Evolutionary conservation across 2,329 filamentous ascomycete species (phyloP), one percentile per base, ranked within the genome.

Genomic region (Penicillium sp.): DNA sequence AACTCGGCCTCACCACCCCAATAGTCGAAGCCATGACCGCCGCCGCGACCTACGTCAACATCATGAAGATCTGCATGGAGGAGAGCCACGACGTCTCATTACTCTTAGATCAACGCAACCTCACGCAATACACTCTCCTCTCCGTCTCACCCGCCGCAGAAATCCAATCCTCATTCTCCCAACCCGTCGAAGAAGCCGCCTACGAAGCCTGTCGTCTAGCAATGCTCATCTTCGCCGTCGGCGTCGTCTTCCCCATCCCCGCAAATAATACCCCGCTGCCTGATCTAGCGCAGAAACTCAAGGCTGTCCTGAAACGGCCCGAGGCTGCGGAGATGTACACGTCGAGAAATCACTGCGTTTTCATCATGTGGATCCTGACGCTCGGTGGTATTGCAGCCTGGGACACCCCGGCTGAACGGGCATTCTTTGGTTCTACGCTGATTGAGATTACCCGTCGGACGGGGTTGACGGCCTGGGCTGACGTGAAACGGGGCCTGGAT

Each of bases 231-330:
- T 79, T 75, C 64, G 72, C 74, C 54, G 71, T 78, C 25, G 72
- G 77, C 10, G 73, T 79, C 6, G 66, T 78, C 35, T 78, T 78
- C 60, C 78, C 78, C 13, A 66, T 80, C 0, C 77, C 78, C 2
- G 70, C 71, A 1, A 72, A 75, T 33, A 77, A 74, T 19, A 71
- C 75, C 1, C 77, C 77, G 0, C 73, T 79, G 6, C 58, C 65
- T 2, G 59, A 58, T 14, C 67, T 80, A 2, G 70, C 73, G 0
- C 58, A 60, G 1, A 65, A 71, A 37, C 60, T 78, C 13, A 67
- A 69, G 19, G 55, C 58, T 2, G 62, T 70, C 8, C 64, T 80
- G 6, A 43, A 66, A 6, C 57, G 68, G 14, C 63, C 70, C 2
- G 60, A 64, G 3, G 55, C 71, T 1, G 61, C 65, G 0, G 45